These are phyloP conservation scores for Rhizophora apiculata DNA, from an alignment of 345 rosid species.

Conservation along the genomic window DNA sequence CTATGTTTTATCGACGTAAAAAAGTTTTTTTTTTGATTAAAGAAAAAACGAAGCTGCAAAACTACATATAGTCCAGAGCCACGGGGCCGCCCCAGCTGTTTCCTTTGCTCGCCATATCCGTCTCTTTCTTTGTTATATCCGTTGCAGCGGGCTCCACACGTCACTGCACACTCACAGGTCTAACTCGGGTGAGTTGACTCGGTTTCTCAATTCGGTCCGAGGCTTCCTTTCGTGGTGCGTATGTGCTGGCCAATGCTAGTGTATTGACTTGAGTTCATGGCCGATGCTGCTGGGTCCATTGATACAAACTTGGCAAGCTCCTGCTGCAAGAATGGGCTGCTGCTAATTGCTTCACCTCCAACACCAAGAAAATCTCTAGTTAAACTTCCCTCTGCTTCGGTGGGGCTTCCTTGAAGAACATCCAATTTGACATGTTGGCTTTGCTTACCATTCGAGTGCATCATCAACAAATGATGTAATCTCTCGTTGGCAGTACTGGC, in stretches of 20 bases:
- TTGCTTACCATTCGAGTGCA: slow-evolving; percentile 8
- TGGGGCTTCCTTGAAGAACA: not conserved
- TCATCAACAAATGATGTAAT: slow-evolving; percentile 6
- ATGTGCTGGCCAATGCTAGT: not conserved
- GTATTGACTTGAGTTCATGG: slow-evolving; percentile 24
- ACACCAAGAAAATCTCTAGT: slow-evolving; percentile 75
- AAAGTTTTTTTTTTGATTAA: not conserved
- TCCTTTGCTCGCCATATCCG: slow-evolving; percentile 5
- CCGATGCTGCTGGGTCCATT: slow-evolving; percentile 17
- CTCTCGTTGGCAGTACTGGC: slow-evolving; percentile 3
- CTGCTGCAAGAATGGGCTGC: slow-evolving; percentile 35
- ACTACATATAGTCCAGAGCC: slow-evolving; percentile 13
- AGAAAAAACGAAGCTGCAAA: not conserved
- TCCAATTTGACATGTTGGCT: not conserved
- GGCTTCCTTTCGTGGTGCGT: not conserved
- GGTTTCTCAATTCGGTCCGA: not conserved
- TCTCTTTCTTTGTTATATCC: slow-evolving; percentile 18
- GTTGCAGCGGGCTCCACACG: slow-evolving; percentile 11
- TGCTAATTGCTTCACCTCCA: slow-evolving; percentile 32
- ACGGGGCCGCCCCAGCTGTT: not conserved
- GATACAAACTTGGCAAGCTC: slow-evolving; percentile 40
- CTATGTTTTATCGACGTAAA: not conserved
- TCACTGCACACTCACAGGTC: not conserved
- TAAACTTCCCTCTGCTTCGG: slow-evolving; percentile 28
- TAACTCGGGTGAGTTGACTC: slow-evolving; percentile 5